Base-by-base conservation (phyloP, 176 grass and related monocot species). In the Echinochloa phyllopogon region DNA sequence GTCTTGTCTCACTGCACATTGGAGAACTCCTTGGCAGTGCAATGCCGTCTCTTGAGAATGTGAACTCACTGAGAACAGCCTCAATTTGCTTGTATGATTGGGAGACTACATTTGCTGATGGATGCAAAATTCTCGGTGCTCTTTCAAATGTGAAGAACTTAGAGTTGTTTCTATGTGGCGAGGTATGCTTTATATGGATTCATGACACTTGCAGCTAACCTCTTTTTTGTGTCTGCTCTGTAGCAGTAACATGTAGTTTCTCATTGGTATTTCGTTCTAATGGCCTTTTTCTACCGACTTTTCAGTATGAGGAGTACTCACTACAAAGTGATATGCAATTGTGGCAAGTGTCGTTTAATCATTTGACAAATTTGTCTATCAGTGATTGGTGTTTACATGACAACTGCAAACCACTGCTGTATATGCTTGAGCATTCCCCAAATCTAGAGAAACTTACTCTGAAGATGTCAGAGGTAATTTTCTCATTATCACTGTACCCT, bases 371-470 rank as follows among this genome's bases (percentile, higher is more conserved):
- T 27, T 72, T 72, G 44, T 72, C 44, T 16, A n/a, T 72, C 44
- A 72, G 69, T 72, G 24, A 24, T 72, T 72, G 44, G 69, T 72
- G 69, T 72, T 72, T 73, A 25, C 25, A 17, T 51, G 45, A 51
- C 27, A 25, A 50, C 45, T 73, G 70, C 45, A 51, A 73, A 51
- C 0, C 16, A 29, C 5, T 73, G 70, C 18, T 73, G 14, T 51
- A 49, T 17, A 25, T 73, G 14, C 45, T 73, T 36, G 7, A 73
- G 25, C 45, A 13, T 29, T 73, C 70, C 36, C 13, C 70, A 33
- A 73, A 51, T 29, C 23, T 51, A 16, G 48, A 52, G 27, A 0
- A 37, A 10, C 71, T 74, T 36, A 52, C 48, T 52, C 16, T 74
- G 25, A 52, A 52, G 47, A 36, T 53, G 27, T 36, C 3, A 15